These are phyloP conservation scores for Kodamaea arcana DNA, from an alignment of 1,139 yeast species.

Conservation along the genomic window DNA sequence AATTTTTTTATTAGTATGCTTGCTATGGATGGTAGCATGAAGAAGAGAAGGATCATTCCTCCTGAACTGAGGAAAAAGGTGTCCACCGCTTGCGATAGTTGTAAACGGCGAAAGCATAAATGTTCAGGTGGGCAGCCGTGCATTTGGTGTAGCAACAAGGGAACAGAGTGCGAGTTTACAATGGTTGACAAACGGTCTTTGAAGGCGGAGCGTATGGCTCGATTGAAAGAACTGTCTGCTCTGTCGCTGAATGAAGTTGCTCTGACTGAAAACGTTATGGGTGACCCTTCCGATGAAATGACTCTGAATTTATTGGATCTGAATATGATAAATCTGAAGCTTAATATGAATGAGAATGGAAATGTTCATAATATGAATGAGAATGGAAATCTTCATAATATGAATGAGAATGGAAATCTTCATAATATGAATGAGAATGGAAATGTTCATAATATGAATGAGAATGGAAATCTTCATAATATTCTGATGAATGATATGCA, in stretches of 20 bases:
- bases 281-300: background rate
- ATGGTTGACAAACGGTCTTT: conserved; percentile 14
- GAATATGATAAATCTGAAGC: background rate
- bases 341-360: background rate
- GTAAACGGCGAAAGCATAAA: conserved; percentile 12
- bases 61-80: conserved; percentile 13
- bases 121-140: conserved; percentile 13
- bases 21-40: conserved; percentile 1
- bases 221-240: conserved; percentile 1
- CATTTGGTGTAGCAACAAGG: conserved; percentile 10
- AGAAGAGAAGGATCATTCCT: conserved; percentile 8
- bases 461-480: no score
- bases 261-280: background rate
- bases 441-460: no score
- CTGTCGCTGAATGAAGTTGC: background rate
- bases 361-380: no score
- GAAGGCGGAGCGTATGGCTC: conserved; percentile 24
- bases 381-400: no score
- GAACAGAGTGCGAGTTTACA: conserved; percentile 10
- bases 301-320: background rate
- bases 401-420: no score
- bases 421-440: background rate
- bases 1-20: no score
- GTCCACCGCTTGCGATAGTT: conserved; percentile 13
- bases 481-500: background rate